Evolutionary conservation across 2,329 filamentous ascomycete species (phyloP).

Genomic region (Colletotrichum agaves): DNA sequence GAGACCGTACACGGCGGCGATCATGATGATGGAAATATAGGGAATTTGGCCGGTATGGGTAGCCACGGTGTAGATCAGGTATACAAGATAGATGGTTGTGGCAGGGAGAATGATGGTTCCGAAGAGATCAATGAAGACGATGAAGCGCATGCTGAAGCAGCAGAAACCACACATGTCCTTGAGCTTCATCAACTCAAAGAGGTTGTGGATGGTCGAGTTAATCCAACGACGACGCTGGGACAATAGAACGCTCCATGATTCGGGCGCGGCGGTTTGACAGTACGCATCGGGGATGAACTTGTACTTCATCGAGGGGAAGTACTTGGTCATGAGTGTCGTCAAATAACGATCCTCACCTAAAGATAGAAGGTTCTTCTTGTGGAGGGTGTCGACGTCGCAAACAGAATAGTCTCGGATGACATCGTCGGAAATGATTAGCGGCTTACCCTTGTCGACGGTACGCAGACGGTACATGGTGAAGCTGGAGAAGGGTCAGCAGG

Average conservation of each 20-base stretch:
- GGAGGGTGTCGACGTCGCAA: slow-evolving; percentile 90
- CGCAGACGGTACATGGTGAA: slow-evolving; percentile 99
- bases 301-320: slow-evolving; percentile 95
- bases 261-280: slow-evolving; percentile 91
- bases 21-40: slow-evolving; percentile 85
- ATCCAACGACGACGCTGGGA: slow-evolving; percentile 99
- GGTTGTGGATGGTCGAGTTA: slow-evolving; percentile 97
- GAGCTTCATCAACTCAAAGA: slow-evolving; percentile 88
- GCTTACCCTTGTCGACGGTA: slow-evolving; percentile 92
- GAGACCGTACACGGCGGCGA: slow-evolving; percentile 92
- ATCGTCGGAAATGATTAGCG: slow-evolving; percentile 90
- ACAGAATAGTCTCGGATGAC: slow-evolving; percentile 90
- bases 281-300: slow-evolving; percentile 96
- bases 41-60: slow-evolving; percentile 80
- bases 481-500: slow-evolving; percentile 65
- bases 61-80: slow-evolving; percentile 84
- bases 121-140: slow-evolving; percentile 93
- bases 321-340: slow-evolving; percentile 97
- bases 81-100: slow-evolving; percentile 86
- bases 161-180: slow-evolving; percentile 98
- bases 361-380: slow-evolving; percentile 95
- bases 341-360: slow-evolving; percentile 97
- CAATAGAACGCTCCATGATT: slow-evolving; percentile 91
- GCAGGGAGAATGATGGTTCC: slow-evolving; percentile 93
- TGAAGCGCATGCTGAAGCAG: slow-evolving; percentile 97